A percentile compares a stretch with the other conserved stretches of the same genome.
These are phyloP conservation scores for Hygrophorus russula DNA, from an alignment of 768 basidiomycete species.

Conservation along the genomic window DNA sequence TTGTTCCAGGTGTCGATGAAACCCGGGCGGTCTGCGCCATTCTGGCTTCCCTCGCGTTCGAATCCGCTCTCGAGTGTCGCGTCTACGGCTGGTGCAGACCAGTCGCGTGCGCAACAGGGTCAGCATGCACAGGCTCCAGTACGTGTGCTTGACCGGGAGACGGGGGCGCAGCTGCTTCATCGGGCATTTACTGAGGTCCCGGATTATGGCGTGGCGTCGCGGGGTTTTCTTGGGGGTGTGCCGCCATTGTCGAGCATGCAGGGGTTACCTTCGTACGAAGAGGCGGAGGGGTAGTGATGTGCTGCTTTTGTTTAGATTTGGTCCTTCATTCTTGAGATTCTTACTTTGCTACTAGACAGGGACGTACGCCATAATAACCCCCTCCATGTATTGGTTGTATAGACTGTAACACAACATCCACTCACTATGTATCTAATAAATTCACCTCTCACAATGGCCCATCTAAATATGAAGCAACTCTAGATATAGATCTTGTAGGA, in stretches of 20 bases:
- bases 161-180: slow-evolving; percentile 31
- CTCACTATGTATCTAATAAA: no score
- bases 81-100: neutral
- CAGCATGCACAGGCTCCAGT: slow-evolving; percentile 8
- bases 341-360: no score
- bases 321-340: no score
- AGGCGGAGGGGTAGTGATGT: slow-evolving; percentile 24
- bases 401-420: no score
- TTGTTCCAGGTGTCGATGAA: slow-evolving; percentile 55
- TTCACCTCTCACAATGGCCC: no score
- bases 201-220: slow-evolving; percentile 71
- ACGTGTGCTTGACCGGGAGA: slow-evolving; percentile 11
- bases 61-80: slow-evolving; percentile 20
- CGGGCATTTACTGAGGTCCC: slow-evolving; percentile 72
- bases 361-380: no score
- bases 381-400: no score
- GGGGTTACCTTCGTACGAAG: slow-evolving; percentile 84
- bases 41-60: slow-evolving; percentile 32
- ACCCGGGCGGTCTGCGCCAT: slow-evolving; percentile 31
- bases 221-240: slow-evolving; percentile 89
- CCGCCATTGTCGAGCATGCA: slow-evolving; percentile 66
- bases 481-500: no score
- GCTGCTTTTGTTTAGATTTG: no score
- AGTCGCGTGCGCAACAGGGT: slow-evolving; percentile 11
- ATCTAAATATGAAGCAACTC: no score